Base-by-base conservation (phyloP, 305 asterid genomes). In the Rubia occidens region DNA sequence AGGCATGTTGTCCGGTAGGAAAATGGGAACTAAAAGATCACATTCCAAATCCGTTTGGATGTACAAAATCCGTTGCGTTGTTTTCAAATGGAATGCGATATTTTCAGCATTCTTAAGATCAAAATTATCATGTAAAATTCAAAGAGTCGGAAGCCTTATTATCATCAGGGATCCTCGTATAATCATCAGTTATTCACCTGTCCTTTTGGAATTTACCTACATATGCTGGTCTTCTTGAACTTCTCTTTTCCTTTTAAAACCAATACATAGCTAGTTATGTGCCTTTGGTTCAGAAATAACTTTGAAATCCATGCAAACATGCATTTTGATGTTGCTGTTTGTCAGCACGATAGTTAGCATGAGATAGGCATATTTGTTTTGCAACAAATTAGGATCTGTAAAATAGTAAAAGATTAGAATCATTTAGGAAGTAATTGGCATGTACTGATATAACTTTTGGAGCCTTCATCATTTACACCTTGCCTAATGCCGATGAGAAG, bases 101-200 rank as follows among this genome's bases (percentile, higher is more conserved):
- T 60, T 29, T 18, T 43, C 21, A 2, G 1, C 32, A 65, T 17
- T 26, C 37, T 21, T 39, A 1, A 37, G 37, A 13, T 13, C 10
- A 4, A 43, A 60, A 10, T 42, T 7, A 8, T 15, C n/a, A 9
- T 26, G 60, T 11, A 45, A 15, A 29, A 9, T n/a, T 60, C 9
- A 60, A 13, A 24, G 3, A 11, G 14, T 9, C 56, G 8, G 11
- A 13, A 35, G 15, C 51, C 63, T 43, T 43, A 37, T 18, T 18
- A 35, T 39, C 10, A 21, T 20, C 53, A 6, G 26, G 13, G 35
- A 24, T 32, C 13, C 56, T 10, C n/a, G 13, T 29, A 43, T 42
- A 55, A 54, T 72, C 56, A 29, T 72, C 54, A 58, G 21, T 26
- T 59, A 10, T 59, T 60, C 18, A 8, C 42, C 21, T 66, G 40